Base-by-base conservation (phyloP, 768 basidiomycete species). In the Boletus sp. region DNA sequence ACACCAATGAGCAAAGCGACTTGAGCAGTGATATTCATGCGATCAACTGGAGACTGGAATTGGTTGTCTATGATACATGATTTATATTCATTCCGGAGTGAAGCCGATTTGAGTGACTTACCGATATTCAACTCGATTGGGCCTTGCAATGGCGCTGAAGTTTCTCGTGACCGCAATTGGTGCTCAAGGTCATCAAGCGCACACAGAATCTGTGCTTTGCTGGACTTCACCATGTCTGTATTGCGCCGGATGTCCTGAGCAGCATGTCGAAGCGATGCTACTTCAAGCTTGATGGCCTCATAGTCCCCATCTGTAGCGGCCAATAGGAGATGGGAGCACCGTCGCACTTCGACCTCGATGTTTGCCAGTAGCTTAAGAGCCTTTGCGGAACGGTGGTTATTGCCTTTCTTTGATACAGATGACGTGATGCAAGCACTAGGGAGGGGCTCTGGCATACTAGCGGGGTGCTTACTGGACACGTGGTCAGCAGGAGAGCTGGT, bases 1-100 rank as follows among this genome's bases (percentile, higher is more conserved):
- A 56, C 8, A 5, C 40, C 37, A 7, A 60, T 49, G 2, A 56
- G 4, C 6, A 56, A 9, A 1, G 55, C 24, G 1, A 60, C 50
- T 30, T 60, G 54, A 11, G 58, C 24, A 7, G 56, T 41, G 8
- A 15, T 24, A 4, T 55, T 20, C 58, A 60, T 40, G 8, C 15
- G 42, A 3, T 60, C 51, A 7, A 60, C n/a, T 2, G 50, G 58
- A 1, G 46, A 32, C 7, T 42, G 35, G 17, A 37, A 24, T 24
- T 33, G 46, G 1, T 20, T 9, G 14, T 15, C 36, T 33, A 10
- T n/a, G n/a, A n/a, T n/a, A n/a, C n/a, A n/a, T n/a, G n/a, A n/a
- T n/a, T 37, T 37, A 15, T 11, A 37, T 37, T 11, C 36, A 37
- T 11, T 37, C 36, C 8, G n/a, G n/a, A 11, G 36, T 4, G 14